These are phyloP conservation scores for Aspergillus wentii DNA, from an alignment of 495 filamentous ascomycete species.

Conservation along the genomic window DNA sequence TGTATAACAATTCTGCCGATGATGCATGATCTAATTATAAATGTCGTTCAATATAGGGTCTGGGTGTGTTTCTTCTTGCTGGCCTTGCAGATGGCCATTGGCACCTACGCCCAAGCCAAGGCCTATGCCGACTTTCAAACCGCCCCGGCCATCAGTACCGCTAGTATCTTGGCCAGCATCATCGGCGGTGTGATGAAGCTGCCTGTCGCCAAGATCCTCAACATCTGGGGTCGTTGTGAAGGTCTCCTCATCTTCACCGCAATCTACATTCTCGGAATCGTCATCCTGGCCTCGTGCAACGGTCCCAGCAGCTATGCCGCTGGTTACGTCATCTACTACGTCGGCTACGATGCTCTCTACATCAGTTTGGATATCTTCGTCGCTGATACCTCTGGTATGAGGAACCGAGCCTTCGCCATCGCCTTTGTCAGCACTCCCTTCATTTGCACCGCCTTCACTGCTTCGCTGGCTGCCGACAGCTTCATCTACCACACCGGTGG, in stretches of 20 bases:
- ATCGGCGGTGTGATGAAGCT: constrained; percentile 63
- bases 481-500: constrained; percentile 46
- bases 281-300: constrained; percentile 46
- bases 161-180: constrained; percentile 37
- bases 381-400: constrained; percentile 60
- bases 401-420: constrained; percentile 58
- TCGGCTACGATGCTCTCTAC: constrained; percentile 54
- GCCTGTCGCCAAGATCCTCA: constrained; percentile 62
- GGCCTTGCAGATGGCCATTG: constrained; percentile 32
- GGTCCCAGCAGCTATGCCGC: constrained; percentile 42
- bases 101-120: constrained; percentile 20
- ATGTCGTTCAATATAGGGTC: constrained; percentile 31
- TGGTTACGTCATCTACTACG: constrained; percentile 51
- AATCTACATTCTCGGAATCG: constrained; percentile 37
- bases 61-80: constrained; percentile 42
- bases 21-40: too few species aligned
- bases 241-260: constrained; percentile 41
- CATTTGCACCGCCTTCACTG: constrained; percentile 51
- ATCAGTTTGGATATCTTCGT: constrained; percentile 58
- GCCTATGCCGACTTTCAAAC: constrained; percentile 26
- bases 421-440: constrained; percentile 61
- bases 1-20: too few species aligned
- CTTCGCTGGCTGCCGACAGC: constrained; percentile 24
- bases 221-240: constrained; percentile 58
- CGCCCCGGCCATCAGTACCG: constrained; percentile 31